phyloP scores from a whole-genome alignment of 1,284 basidiomycete genomes.

The Coniferiporia sulphurascens region DNA sequence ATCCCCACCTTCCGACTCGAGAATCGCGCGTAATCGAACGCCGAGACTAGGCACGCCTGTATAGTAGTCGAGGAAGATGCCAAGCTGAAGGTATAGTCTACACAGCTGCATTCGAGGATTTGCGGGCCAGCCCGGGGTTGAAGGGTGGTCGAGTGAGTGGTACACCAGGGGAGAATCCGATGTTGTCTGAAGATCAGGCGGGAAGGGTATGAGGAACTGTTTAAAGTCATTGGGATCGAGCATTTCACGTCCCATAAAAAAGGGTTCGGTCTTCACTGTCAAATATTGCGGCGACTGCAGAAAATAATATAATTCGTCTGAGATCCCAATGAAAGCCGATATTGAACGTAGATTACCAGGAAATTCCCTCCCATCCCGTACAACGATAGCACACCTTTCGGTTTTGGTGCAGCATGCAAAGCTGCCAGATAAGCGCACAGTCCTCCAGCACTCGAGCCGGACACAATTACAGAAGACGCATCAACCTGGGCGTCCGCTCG shows the following conservation, averaged over 20 bases:
- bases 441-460: slow-evolving; percentile 59
- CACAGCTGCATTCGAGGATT: slow-evolving; percentile 58
- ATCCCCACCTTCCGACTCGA: slow-evolving; percentile 14
- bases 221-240: slow-evolving; percentile 31
- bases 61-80: slow-evolving; percentile 54
- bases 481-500: slow-evolving; percentile 34
- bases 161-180: slow-evolving; percentile 47
- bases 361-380: slow-evolving; percentile 62
- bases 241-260: slow-evolving; percentile 37
- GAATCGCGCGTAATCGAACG: slow-evolving; percentile 30
- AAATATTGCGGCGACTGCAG: slow-evolving; percentile 36
- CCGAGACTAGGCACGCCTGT: slow-evolving; percentile 56
- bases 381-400: slow-evolving; percentile 48
- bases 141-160: slow-evolving; percentile 36
- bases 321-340: background rate
- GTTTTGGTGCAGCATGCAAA: slow-evolving; percentile 45
- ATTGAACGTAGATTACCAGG: slow-evolving; percentile 34
- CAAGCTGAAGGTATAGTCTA: slow-evolving; percentile 55
- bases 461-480: slow-evolving; percentile 41
- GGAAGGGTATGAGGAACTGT: slow-evolving; percentile 31
- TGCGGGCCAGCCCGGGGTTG: slow-evolving; percentile 51
- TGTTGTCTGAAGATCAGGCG: slow-evolving; percentile 26
- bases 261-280: slow-evolving; percentile 33
- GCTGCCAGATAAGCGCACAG: slow-evolving; percentile 60
- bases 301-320: background rate